Percentiles rank a stretch among this genome's conserved stretches.
Conservation (phyloP, 306 rosid species). For the Vigna angularis region DNA sequence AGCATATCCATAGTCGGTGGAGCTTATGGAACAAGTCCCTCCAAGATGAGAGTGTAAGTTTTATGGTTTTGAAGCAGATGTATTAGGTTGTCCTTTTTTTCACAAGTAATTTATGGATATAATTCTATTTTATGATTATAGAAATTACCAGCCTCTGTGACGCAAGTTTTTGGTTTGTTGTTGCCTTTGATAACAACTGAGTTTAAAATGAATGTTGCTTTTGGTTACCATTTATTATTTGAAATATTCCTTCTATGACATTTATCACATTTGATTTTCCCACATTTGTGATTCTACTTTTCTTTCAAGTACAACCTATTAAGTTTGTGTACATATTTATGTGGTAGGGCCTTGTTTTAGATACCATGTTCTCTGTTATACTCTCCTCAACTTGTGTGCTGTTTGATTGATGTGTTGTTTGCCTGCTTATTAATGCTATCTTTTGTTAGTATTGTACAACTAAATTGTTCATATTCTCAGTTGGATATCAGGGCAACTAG, state of each 20-base stretch:
- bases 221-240: conserved; percentile 29
- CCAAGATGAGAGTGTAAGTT: conserved; percentile 94
- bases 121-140: conserved; percentile 25
- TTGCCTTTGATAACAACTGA: conserved; percentile 20
- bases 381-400: conserved; percentile 12
- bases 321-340: conserved; percentile 24
- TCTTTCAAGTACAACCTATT: neutral
- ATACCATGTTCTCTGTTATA: conserved; percentile 18
- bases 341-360: neutral
- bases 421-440: neutral
- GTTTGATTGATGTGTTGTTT: conserved; percentile 11
- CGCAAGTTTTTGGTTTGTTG: conserved; percentile 15
- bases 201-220: conserved; percentile 11
- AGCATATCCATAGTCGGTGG: conserved; percentile 92
- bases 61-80: conserved; percentile 29
- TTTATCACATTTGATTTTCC: neutral
- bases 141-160: conserved; percentile 16
- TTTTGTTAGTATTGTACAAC: neutral
- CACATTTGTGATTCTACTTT: neutral
- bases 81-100: neutral
- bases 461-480: conserved; percentile 2
- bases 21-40: conserved; percentile 86
- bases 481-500: neutral
- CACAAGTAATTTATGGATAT: neutral
- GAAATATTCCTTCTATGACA: neutral